These are phyloP conservation scores for bread wheat (Triticum aestivum) DNA, from an alignment of 176 grass and related monocot species.

Conservation along the genomic window IWGSC_CS_RefSeq_v2.1 NC_057798.1:636900091-636900590, in stretches of 20 bases:
- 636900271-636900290: not conserved
- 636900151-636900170: slow-evolving; percentile 20
- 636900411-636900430: too few relatives aligned
- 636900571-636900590: too few relatives aligned
- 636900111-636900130: not conserved
- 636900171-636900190: too few relatives aligned
- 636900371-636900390: not conserved
- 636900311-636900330: not conserved
- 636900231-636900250: not conserved
- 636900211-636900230: not conserved
- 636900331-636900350: not conserved
- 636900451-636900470: too few relatives aligned
- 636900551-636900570: too few relatives aligned
- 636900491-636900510: too few relatives aligned
- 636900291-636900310: not conserved
- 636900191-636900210: not conserved
- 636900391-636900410: not conserved
- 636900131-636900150: slow-evolving; percentile 34
- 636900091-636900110: not conserved
- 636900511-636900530: too few relatives aligned
- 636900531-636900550: too few relatives aligned
- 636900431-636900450: too few relatives aligned
- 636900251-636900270: not conserved
- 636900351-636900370: not conserved
- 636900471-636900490: too few relatives aligned